Base-by-base conservation (phyloP, 768 basidiomycete genomes). In the Cytidiella melzeri region DNA sequence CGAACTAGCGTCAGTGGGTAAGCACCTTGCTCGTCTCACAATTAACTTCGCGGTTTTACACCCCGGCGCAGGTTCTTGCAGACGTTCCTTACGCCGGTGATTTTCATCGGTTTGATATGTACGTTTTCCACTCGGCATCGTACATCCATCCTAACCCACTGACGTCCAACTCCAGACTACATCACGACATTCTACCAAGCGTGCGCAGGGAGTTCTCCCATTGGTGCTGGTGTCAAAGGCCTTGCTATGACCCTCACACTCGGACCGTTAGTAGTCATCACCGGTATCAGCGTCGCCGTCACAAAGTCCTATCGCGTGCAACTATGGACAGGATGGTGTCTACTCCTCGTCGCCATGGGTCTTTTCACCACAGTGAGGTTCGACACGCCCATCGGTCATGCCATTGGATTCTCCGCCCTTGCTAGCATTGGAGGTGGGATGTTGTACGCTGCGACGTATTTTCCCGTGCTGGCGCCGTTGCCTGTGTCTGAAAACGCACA, bases 111-210 rank as follows among this genome's bases (percentile, higher is more conserved):
- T 12, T 7, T 41, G 18, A 41, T 49, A 30, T 53, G 52, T 53
- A 7, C 7, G n/a, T 23, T 18, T 7, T 7, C 19, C 40, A 41
- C 19, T 18, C 23, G 7, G 19, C 11, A 7, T 41, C 30, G 15
- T 34, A 15, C 30, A 34, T 34, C 30, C 7, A 34, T 34, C n/a
- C n/a, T n/a, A n/a, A 34, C 30, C 30, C 30, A n/a, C n/a, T n/a
- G n/a, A n/a, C n/a, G n/a, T n/a, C n/a, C n/a, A n/a, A n/a, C n/a
- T n/a, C 19, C 56, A 68, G 70, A 70, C 53, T 74, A 70, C 52
- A 55, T 69, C 5, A 71, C 71, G 4, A 65, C 70, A 5, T 75
- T 69, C 57, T 72, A 70, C 50, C 74, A 75, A 54, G 71, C 73
- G 1, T 69, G 66, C 55, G 64, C 62, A 47, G 61, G 56, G 9